Evolutionary conservation across 805 yeast species (phyloP), one percentile per base, ranked within the genome.

Genomic region (Saccharomyces eubayanus): DNA sequence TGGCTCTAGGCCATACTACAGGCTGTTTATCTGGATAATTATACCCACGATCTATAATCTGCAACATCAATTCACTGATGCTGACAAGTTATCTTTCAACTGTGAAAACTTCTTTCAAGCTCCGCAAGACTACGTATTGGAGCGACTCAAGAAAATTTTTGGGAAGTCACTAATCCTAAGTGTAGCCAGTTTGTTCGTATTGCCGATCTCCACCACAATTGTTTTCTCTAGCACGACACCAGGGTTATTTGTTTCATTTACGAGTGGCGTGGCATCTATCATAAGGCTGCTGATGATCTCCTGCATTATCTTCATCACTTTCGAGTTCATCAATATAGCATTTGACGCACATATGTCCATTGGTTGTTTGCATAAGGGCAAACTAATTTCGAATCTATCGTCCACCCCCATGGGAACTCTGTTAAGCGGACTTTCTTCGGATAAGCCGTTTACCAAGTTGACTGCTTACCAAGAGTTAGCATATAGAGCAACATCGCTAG

Each of bases 391-490:
- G 1, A 55, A 85, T 47, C 68, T 79, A 11, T 77, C 80, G 29
- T 77, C 85, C 14, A 71, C 83, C 0, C 90, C 89, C 6, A 72
- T 83, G 49, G 79, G 77, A 51, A 83, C 90, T 1, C 69, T 87
- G 41, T 65, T 86, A 11, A 75, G 83, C 2, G 92, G 92, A 0
- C 73, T 87, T 56, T 76, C 77, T 50, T 83, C 83, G 36, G 65
- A 69, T 30, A 75, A 74, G 50, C 74, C 72, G 10, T 73, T 80
- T 52, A 78, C 79, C 1, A 77, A 82, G 55, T 64, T 82, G 55
- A 82, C 89, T 1, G 90, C 92, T 2, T 85, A 81, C 69, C 92
- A 87, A 68, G 94, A 87, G 63, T 72, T 86, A 52, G 85, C 88
- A 0, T 83, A 78, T 60, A 72, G 86, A 48, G 72, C 90, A 6